These are phyloP conservation scores for Melampsora americana DNA, from an alignment of 1,284 basidiomycete species.

Conservation along the genomic window DNA sequence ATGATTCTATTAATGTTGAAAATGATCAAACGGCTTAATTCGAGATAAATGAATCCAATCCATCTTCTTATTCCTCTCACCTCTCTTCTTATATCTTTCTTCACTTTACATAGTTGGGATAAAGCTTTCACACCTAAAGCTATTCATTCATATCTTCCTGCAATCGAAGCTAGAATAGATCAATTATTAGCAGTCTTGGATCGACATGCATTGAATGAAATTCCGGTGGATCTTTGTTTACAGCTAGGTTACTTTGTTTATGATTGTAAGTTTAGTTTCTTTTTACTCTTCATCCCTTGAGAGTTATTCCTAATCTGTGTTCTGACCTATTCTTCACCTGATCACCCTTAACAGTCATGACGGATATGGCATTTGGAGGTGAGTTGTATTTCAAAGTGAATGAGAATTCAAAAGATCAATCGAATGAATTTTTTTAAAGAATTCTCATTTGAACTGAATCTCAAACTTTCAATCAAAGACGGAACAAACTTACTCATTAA, in stretches of 20 bases:
- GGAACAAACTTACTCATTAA: slow-evolving; percentile 23
- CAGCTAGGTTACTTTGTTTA: slow-evolving; percentile 40
- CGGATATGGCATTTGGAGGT: slow-evolving; percentile 42
- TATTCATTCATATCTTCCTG: slow-evolving; percentile 23
- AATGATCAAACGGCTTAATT: too few relatives aligned
- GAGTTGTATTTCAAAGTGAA: neutral
- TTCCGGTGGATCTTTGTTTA: slow-evolving; percentile 26
- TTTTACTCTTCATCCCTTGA: too few relatives aligned
- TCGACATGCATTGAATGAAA: slow-evolving; percentile 8
- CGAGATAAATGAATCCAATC: neutral
- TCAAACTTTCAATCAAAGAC: neutral
- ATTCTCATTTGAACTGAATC: neutral
- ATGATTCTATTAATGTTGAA: neutral
- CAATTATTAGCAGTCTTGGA: slow-evolving; percentile 22
- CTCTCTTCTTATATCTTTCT: too few relatives aligned
- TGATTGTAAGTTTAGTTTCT: slow-evolving; percentile 13
- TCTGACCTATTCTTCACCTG: neutral
- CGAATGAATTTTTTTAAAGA: neutral
- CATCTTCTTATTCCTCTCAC: neutral
- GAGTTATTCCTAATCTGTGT: neutral
- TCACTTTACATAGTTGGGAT: slow-evolving; percentile 12
- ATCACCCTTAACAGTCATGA: slow-evolving; percentile 14
- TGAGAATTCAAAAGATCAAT: neutral
- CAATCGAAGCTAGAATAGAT: slow-evolving; percentile 27
- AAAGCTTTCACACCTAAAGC: slow-evolving; percentile 42